Conservation (phyloP, 495 filamentous ascomycete species). For the Aspergillus nanangensis region DNA sequence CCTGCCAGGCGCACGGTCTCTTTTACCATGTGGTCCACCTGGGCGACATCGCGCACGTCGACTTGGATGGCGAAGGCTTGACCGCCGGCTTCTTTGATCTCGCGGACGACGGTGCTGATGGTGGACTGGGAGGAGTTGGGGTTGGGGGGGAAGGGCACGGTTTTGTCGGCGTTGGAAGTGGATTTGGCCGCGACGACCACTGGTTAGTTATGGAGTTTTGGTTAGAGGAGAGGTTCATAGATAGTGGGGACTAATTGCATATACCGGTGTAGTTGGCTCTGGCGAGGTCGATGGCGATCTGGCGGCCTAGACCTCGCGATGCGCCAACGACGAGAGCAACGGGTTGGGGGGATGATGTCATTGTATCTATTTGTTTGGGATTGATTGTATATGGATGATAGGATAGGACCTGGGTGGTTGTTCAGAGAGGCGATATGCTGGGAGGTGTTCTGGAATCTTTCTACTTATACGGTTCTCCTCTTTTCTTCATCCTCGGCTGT, state of each 20-base stretch:
- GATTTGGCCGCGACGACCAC: conserved; percentile 82
- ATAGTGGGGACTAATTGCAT: neutral
- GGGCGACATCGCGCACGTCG: conserved; percentile 61
- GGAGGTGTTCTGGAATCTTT: too few species aligned
- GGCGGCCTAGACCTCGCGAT: conserved; percentile 71
- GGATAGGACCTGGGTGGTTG: too few species aligned
- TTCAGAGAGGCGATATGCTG: too few species aligned
- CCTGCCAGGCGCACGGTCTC: conserved; percentile 58
- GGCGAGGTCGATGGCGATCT: conserved; percentile 69
- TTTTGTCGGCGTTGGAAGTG: conserved; percentile 55
- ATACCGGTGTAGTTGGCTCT: conserved; percentile 65
- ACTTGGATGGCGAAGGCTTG: conserved; percentile 63
- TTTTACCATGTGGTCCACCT: conserved; percentile 58
- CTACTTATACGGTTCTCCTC: too few species aligned
- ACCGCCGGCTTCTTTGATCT: conserved; percentile 66
- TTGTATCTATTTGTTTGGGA: conserved; percentile 3
- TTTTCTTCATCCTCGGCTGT: conserved; percentile 2
- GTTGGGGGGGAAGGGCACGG: conserved; percentile 67
- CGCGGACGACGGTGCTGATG: conserved; percentile 76
- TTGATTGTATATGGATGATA: neutral
- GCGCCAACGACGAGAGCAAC: conserved; percentile 69
- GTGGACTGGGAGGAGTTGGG: conserved; percentile 78
- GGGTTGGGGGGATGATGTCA: conserved; percentile 22
- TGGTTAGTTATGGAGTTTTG: conserved; percentile 22
- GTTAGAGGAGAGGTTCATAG: too few species aligned